Percentiles rank a stretch among this genome's conserved stretches.
Evolutionary conservation across 75 land plant species (phyloP).

Genomic region (Cryptomeria japonica): DNA sequence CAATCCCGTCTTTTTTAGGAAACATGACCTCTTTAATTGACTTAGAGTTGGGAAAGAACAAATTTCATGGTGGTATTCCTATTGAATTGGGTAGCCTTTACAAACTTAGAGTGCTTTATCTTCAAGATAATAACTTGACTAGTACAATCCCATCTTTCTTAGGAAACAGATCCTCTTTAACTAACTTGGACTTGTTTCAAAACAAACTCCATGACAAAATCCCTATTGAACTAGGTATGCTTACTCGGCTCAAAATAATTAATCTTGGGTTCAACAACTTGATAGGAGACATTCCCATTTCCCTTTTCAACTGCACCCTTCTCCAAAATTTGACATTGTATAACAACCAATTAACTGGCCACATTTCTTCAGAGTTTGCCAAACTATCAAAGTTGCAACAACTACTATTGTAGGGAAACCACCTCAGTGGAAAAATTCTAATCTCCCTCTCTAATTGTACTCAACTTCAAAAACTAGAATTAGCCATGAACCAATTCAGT

Average conservation of each 20-base stretch:
- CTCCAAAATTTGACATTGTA: too few species aligned
- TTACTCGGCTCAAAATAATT: too few species aligned
- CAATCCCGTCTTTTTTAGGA: not conserved
- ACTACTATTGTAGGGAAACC: constrained; percentile 1
- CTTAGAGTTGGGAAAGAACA: not conserved
- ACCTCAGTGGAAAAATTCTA: constrained; percentile 22
- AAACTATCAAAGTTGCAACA: not conserved
- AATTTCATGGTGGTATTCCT: not conserved
- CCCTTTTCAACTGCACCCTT: too few species aligned
- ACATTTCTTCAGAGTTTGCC: not conserved
- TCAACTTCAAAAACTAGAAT: not conserved
- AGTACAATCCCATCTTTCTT: constrained; percentile 22
- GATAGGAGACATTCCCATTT: too few species aligned
- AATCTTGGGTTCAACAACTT: too few species aligned
- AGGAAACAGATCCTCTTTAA: constrained; percentile 14
- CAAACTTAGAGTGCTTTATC: not conserved
- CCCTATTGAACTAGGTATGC: constrained; percentile 15
- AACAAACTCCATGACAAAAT: constrained; percentile 24
- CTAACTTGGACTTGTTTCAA: constrained; percentile 2
- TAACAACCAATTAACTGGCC: too few species aligned
- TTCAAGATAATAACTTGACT: constrained; percentile 8
- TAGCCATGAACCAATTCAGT: not conserved
- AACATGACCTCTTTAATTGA: not conserved
- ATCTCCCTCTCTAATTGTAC: not conserved
- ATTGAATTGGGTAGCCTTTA: not conserved